These are phyloP conservation scores for Eucalyptus cloeziana DNA, from an alignment of 345 rosid genomes.

Conservation along the genomic window DNA sequence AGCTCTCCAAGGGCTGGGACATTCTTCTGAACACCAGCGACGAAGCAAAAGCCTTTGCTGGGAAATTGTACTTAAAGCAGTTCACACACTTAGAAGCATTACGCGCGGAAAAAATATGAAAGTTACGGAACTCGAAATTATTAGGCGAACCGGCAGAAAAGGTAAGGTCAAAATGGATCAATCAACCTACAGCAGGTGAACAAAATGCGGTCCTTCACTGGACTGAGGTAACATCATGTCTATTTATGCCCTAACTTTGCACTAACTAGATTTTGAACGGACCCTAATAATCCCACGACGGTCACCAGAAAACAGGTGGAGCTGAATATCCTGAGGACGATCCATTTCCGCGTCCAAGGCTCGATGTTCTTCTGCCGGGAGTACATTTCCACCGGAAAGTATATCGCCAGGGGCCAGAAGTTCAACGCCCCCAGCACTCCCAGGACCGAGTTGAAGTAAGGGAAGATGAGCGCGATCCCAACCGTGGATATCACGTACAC, in stretches of 20 bases:
- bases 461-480: conserved; percentile 28
- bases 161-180: not conserved
- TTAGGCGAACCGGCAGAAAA: not conserved
- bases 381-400: conserved; percentile 65
- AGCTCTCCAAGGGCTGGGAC: not conserved
- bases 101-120: not conserved
- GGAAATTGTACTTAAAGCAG: not conserved
- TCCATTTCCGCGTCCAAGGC: conserved; percentile 41
- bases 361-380: conserved; percentile 32
- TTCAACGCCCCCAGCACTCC: conserved; percentile 52
- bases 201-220: not conserved
- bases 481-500: conserved; percentile 30
- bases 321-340: conserved; percentile 42
- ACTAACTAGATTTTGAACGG: conserved; percentile 21
- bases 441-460: conserved; percentile 52
- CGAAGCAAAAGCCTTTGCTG: not conserved
- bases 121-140: not conserved
- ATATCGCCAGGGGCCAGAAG: conserved; percentile 58
- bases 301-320: conserved; percentile 26
- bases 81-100: not conserved
- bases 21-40: not conserved
- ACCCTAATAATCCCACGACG: conserved; percentile 24
- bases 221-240: not conserved
- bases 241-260: conserved; percentile 12
- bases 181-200: too few relatives aligned